Conservation (phyloP, 257 asterid genomes). For the Datura wrightii region DNA sequence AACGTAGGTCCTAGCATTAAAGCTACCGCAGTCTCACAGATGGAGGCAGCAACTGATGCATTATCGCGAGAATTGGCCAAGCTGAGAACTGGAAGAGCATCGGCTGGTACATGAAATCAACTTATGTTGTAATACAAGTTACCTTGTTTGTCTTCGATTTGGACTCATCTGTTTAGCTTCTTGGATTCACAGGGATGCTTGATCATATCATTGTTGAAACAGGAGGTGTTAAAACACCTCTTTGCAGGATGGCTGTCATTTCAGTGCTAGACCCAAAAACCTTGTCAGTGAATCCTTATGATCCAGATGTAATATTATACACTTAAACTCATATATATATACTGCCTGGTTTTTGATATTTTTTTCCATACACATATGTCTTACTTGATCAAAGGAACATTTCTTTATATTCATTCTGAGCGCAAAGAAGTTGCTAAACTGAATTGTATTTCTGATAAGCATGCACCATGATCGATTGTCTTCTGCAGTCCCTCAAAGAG, state of each 20-base stretch:
- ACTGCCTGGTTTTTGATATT: background rate
- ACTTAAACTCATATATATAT: constrained; percentile 30
- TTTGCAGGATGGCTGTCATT: constrained; percentile 86
- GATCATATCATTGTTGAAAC: constrained; percentile 92
- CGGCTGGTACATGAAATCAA: constrained; percentile 56
- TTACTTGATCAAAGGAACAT: constrained; percentile 5
- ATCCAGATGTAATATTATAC: constrained; percentile 68
- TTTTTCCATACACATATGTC: background rate
- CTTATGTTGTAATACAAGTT: background rate
- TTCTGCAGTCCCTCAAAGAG: constrained; percentile 80
- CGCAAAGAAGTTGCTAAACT: background rate
- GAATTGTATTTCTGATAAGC: background rate
- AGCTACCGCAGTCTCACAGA: constrained; percentile 63
- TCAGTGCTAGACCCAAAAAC: constrained; percentile 91
- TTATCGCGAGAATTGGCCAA: constrained; percentile 84
- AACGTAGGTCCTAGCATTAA: constrained; percentile 59
- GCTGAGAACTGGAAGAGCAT: constrained; percentile 92
- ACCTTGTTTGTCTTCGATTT: background rate
- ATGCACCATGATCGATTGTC: background rate
- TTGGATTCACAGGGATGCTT: constrained; percentile 74
- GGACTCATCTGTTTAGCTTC: background rate
- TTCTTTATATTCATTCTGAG: background rate
- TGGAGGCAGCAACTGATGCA: constrained; percentile 88
- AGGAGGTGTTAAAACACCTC: constrained; percentile 73
- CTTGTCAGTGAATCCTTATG: constrained; percentile 79